Conservation (phyloP, 1,284 basidiomycete genomes). For the Microbotryum lychnidis-dioicae region DNA sequence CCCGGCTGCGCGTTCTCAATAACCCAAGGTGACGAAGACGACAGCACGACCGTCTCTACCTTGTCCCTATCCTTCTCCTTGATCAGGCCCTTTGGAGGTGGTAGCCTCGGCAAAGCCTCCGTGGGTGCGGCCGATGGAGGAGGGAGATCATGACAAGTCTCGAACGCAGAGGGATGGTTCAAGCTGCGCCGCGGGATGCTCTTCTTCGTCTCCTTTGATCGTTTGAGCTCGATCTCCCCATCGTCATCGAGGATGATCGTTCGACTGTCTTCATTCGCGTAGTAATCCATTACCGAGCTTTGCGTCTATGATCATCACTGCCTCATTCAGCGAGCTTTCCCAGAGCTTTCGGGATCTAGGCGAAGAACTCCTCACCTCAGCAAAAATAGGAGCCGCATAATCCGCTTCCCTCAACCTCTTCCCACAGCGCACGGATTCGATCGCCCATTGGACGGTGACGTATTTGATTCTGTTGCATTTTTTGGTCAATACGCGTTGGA, state of each 20-base stretch:
- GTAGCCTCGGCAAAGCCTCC: no score
- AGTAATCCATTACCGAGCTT: neutral
- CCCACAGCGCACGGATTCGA: slow-evolving; percentile 16
- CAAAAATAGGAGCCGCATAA: slow-evolving; percentile 10
- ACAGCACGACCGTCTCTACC: neutral
- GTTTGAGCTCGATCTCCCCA: neutral
- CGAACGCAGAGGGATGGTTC: no score
- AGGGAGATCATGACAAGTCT: no score
- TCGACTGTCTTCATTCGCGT: no score
- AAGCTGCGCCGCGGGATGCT: no score
- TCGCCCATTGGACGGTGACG: slow-evolving; percentile 23
- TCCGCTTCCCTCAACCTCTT: slow-evolving; percentile 13
- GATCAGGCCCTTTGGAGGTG: neutral
- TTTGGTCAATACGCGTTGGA: slow-evolving; percentile 13
- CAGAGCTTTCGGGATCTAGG: no score
- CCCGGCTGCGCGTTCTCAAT: no score
- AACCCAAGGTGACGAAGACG: no score
- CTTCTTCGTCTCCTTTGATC: neutral
- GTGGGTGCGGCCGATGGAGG: no score
- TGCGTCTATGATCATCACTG: slow-evolving; percentile 6
- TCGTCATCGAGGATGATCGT: no score
- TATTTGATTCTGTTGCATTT: slow-evolving; percentile 7
- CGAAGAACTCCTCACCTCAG: slow-evolving; percentile 8
- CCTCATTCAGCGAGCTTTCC: no score
- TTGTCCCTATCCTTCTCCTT: neutral